Conservation (phyloP, 1,139 yeast species). For the Suhomyces bokatorum region DNA sequence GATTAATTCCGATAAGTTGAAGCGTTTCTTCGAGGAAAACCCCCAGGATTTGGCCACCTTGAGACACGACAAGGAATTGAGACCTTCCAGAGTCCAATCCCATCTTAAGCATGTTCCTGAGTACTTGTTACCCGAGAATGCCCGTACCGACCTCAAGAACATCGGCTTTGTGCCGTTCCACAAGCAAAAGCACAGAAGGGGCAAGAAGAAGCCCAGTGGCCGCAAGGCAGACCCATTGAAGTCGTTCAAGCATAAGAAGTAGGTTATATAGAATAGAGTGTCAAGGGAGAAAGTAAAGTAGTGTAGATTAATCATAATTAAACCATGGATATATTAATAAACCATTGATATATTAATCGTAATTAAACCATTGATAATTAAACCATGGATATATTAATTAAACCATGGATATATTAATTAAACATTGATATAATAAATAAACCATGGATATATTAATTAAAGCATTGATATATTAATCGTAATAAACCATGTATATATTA, state of each 20-base stretch:
- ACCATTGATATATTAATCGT: too few species aligned
- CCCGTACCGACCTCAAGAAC: slow-evolving; percentile 58
- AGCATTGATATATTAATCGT: too few species aligned
- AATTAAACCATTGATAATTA: too few species aligned
- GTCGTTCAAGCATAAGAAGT: slow-evolving; percentile 30
- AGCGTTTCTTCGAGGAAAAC: slow-evolving; percentile 94
- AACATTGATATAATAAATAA: too few species aligned
- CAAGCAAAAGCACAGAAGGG: slow-evolving; percentile 37
- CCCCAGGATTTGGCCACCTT: slow-evolving; percentile 91
- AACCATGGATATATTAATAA: too few species aligned
- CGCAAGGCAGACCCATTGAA: slow-evolving; percentile 72
- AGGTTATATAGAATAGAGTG: neutral
- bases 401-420: too few species aligned
- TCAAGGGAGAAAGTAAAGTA: neutral
- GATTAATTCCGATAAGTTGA: slow-evolving; percentile 83
- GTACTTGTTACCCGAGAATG: slow-evolving; percentile 81
- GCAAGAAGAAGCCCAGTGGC: slow-evolving; percentile 38
- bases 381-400: too few species aligned
- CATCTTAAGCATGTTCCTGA: slow-evolving; percentile 93
- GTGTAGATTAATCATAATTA: too few species aligned
- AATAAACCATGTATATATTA: too few species aligned
- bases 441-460: too few species aligned
- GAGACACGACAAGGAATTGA: slow-evolving; percentile 89
- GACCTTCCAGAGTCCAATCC: slow-evolving; percentile 77
- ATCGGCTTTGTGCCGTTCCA: slow-evolving; percentile 79